Base-by-base conservation (phyloP, 768 basidiomycete genomes). In the Strobilomyces dryophilus region DNA sequence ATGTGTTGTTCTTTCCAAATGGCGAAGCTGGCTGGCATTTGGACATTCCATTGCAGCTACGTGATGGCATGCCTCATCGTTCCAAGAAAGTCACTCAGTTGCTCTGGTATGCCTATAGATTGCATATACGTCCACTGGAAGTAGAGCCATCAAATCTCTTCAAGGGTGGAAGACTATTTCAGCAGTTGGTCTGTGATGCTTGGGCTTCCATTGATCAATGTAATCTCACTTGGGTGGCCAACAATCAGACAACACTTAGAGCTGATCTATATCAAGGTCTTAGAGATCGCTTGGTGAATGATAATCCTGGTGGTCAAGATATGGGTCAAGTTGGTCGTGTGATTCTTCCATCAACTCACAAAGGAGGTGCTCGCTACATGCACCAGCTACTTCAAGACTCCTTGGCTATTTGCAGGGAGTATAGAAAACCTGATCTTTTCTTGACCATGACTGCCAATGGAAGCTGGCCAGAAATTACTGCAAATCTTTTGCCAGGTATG, bases 391-490 rank as follows among this genome's bases (percentile, higher is more conserved):
- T 70, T 34, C 76, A 80, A 27, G 78, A 81, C 53, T 61, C 76
- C 0, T 66, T 82, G 66, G 77, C 80, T 0, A 66, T 83, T 24
- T 71, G 67, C 10, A 58, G 72, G 0, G 59, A 67, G 35, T 75
- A 60, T 41, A 54, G 57, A 1, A 73, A 71, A 8, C 61, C 72
- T 10, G 76, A 81, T 45, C 54, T 81, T 1, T 82, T 82, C 42
- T 49, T 82, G 0, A 83, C 79, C 0, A 73, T 81, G 66, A 83
- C 80, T 10, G 66, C 71, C 8, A 83, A 82, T 67, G 76, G 78
- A 1, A 44, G 64, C 0, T 83, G 81, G 81, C 61, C 61, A 2
- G 79, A 83, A 47, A 71, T 82, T 18, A 35, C 49, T 0, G 37
- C 58, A 0, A 73, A 71, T 45, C 66, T 81, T 0, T 53, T 75